phyloP scores from a whole-genome alignment of 2,329 filamentous ascomycete species.

The Claviceps capensis region DNA sequence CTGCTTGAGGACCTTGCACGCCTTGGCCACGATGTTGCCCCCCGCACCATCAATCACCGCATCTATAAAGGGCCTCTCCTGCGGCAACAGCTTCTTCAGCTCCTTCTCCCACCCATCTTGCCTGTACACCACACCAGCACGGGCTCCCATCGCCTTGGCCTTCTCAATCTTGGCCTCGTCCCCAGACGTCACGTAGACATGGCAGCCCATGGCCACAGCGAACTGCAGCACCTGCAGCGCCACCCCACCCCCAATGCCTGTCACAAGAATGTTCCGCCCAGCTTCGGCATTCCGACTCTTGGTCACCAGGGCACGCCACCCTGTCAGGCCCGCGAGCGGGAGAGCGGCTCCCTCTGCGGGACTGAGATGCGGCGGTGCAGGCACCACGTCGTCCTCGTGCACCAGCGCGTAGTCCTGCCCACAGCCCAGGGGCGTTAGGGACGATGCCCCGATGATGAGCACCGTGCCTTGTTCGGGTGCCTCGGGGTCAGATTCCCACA shows the following conservation, averaged over 20 bases:
- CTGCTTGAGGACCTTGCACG: slow-evolving; percentile 54
- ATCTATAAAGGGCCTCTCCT: slow-evolving; percentile 57
- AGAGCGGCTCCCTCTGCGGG: slow-evolving; percentile 69
- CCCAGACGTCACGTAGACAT: slow-evolving; percentile 72
- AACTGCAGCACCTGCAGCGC: slow-evolving; percentile 73
- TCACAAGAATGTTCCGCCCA: slow-evolving; percentile 68
- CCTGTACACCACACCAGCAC: slow-evolving; percentile 72
- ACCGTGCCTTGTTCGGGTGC: slow-evolving; percentile 53
- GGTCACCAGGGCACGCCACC: slow-evolving; percentile 70
- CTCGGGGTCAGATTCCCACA: slow-evolving; percentile 58
- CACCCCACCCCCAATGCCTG: slow-evolving; percentile 86
- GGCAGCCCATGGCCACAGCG: slow-evolving; percentile 57
- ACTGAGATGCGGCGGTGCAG: slow-evolving; percentile 53
- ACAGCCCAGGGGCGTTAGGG: slow-evolving; percentile 47
- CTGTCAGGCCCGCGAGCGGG: slow-evolving; percentile 75
- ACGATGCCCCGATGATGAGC: slow-evolving; percentile 59
- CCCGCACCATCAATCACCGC: slow-evolving; percentile 85
- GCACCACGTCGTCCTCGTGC: slow-evolving; percentile 59
- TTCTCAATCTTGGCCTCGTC: slow-evolving; percentile 61
- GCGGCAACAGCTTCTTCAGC: slow-evolving; percentile 47
- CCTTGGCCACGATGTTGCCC: slow-evolving; percentile 64
- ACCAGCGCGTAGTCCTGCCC: slow-evolving; percentile 61
- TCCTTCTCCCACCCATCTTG: slow-evolving; percentile 70
- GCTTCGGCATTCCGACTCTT: slow-evolving; percentile 50
- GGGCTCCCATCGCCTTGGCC: slow-evolving; percentile 59